Evolutionary conservation across 73 alveolate species (phyloP).

Genomic region (Tetrahymena elliotti): DNA sequence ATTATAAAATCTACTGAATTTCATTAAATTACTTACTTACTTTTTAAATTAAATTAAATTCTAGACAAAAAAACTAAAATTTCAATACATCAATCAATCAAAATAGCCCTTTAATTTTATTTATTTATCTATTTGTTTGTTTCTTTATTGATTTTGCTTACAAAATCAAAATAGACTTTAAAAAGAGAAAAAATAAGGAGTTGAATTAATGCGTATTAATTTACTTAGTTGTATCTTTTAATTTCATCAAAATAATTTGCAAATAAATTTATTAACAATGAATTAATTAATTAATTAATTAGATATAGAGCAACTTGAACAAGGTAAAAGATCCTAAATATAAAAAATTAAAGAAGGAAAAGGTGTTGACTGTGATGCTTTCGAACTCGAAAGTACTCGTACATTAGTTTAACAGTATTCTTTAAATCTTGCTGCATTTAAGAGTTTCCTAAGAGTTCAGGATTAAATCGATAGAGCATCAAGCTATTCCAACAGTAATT

Average conservation of each 20-base stretch:
- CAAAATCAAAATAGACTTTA: no score
- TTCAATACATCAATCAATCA: background rate
- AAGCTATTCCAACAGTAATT: background rate
- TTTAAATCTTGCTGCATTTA: background rate
- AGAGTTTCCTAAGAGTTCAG: background rate
- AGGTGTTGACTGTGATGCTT: background rate
- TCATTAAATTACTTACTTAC: no score
- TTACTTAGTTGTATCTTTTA: background rate
- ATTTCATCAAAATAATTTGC: no score
- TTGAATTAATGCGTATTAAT: background rate
- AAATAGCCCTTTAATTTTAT: background rate
- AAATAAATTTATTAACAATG: no score
- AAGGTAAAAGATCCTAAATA: background rate
- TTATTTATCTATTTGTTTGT: no score
- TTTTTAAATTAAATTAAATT: no score
- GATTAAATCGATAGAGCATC: background rate
- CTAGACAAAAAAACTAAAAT: background rate
- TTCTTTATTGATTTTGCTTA: no score
- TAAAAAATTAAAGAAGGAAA: background rate
- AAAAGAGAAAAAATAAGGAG: background rate
- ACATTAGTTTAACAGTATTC: background rate
- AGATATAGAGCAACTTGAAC: background rate
- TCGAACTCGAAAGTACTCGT: background rate
- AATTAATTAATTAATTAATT: no score
- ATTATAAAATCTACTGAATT: no score